Percentiles rank a stretch among this genome's conserved stretches.
Conservation (phyloP, 176 grass and related monocot genomes). For the Avena insularis region DNA sequence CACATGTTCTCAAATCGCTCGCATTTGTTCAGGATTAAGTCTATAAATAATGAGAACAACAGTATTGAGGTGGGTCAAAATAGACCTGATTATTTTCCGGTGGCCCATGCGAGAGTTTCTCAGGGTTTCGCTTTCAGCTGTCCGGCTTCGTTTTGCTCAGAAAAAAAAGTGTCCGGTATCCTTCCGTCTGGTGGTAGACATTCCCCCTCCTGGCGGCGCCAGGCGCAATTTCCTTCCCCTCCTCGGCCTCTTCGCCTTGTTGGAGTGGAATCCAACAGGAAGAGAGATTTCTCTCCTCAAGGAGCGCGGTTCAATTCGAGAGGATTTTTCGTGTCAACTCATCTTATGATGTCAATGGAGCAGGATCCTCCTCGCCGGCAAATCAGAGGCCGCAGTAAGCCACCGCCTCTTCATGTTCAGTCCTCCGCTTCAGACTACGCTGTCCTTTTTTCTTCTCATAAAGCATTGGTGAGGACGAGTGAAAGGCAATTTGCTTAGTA, state of each 20-base stretch:
- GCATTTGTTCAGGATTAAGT: too few relatives aligned
- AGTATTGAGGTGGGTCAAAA: too few relatives aligned
- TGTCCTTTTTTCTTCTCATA: too few relatives aligned
- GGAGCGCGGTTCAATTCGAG: neutral
- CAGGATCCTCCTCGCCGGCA: neutral
- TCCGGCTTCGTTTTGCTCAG: neutral
- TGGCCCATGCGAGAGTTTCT: too few relatives aligned
- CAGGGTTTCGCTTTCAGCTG: neutral
- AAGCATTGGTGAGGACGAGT: neutral
- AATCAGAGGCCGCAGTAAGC: slow-evolving; percentile 3
- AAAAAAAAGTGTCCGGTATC: neutral
- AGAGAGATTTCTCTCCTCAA: neutral
- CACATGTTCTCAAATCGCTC: too few relatives aligned
- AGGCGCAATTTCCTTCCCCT: neutral
- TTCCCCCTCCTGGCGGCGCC: neutral
- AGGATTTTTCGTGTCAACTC: neutral
- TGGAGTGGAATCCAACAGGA: neutral
- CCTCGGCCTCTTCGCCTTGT: too few relatives aligned
- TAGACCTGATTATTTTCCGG: too few relatives aligned
- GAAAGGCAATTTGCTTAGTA: neutral
- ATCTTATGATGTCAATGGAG: neutral
- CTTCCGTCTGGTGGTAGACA: neutral
- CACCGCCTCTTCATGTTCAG: neutral
- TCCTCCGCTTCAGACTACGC: too few relatives aligned
- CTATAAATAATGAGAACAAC: too few relatives aligned